Conservation (phyloP, 169 alveolate species). For the Miamiensis avidus region DNA sequence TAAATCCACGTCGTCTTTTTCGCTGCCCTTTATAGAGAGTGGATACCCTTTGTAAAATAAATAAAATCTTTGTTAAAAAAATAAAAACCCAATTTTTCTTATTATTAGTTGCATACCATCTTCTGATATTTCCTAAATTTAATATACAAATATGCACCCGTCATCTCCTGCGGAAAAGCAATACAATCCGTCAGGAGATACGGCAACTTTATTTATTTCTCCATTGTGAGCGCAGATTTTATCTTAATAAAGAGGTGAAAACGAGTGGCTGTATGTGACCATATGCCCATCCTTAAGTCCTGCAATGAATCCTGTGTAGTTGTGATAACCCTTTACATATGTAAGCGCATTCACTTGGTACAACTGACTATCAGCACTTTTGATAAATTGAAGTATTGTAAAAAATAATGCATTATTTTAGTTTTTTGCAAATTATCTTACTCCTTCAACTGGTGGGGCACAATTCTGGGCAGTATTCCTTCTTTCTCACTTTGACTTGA, state of each 20-base stretch:
- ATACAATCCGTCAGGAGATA: conserved; percentile 68
- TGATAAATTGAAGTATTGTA: not conserved
- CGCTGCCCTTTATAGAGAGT: conserved; percentile 6
- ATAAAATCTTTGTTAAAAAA: too few species aligned
- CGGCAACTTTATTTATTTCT: conserved; percentile 48
- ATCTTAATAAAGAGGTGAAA: conserved; percentile 28
- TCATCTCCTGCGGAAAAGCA: conserved; percentile 75
- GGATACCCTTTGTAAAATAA: not conserved
- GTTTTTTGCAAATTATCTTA: too few species aligned
- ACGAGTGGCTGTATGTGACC: conserved; percentile 24
- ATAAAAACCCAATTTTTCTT: too few species aligned
- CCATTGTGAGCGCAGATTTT: conserved; percentile 61
- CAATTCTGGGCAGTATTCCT: not conserved
- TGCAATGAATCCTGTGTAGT: conserved; percentile 37
- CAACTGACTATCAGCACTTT: not conserved
- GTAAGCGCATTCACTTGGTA: not conserved
- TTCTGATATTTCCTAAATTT: conserved; percentile 45
- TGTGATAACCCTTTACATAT: not conserved
- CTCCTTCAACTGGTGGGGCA: conserved; percentile 2
- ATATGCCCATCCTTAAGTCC: conserved; percentile 54
- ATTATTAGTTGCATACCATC: not conserved
- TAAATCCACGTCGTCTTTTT: conserved; percentile 28
- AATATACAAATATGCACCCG: conserved; percentile 64
- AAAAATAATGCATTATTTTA: too few species aligned
- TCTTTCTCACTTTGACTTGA: not conserved